These are phyloP conservation scores for Ceratobasidium sp. DNA, from an alignment of 1,284 basidiomycete species.

Conservation along the genomic window DNA sequence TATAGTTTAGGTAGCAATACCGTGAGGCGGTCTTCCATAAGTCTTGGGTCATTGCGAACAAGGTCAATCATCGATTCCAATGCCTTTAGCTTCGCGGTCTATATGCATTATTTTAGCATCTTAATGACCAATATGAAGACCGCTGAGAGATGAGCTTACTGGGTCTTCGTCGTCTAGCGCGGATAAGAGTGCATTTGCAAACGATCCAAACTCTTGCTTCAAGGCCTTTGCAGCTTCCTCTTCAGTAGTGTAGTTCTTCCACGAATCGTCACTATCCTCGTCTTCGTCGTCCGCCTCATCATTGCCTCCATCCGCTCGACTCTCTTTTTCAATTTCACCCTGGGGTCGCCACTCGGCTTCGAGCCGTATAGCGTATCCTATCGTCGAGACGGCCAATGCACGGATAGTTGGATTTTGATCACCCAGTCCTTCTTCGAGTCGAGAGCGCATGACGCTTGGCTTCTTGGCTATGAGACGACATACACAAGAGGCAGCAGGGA, in stretches of 20 bases:
- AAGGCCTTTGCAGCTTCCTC: conserved; percentile 80
- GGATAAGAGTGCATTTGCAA: conserved; percentile 90
- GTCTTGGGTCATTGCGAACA: no score
- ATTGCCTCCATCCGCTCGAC: no score
- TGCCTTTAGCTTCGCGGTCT: no score
- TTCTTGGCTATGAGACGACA: conserved; percentile 94
- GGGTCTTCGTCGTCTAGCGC: conserved; percentile 88
- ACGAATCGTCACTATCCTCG: background rate
- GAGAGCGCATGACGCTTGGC: conserved; percentile 87
- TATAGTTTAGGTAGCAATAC: no score
- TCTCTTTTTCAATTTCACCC: no score
- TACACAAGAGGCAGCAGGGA: conserved; percentile 95
- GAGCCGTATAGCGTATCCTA: conserved; percentile 87
- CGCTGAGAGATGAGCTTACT: conserved; percentile 63
- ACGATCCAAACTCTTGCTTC: conserved; percentile 87
- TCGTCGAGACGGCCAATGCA: conserved; percentile 91
- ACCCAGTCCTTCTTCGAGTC: conserved; percentile 83
- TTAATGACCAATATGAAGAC: no score
- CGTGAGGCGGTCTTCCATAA: no score
- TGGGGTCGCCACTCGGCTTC: no score
- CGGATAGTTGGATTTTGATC: conserved; percentile 79
- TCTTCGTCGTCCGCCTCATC: conserved; percentile 20
- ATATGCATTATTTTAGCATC: no score
- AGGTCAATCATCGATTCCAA: no score
- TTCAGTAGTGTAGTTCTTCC: background rate